These are phyloP conservation scores for Musa acuminata DNA, from an alignment of 176 grass and related monocot species.

Conservation along the genomic window DNA sequence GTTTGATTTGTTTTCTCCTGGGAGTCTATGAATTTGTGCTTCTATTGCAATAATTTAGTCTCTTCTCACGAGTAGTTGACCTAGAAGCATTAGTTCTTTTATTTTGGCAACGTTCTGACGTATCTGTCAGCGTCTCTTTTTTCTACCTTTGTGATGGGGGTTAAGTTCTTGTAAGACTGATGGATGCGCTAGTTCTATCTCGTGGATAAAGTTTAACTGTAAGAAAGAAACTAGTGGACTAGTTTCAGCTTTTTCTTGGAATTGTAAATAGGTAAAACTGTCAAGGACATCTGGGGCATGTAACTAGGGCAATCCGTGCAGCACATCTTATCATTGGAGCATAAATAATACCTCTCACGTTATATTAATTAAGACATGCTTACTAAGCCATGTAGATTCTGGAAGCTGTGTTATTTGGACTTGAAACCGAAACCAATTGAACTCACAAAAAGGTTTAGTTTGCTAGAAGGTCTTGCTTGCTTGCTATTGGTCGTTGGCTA, in stretches of 20 bases:
- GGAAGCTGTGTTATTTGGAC: too few species aligned
- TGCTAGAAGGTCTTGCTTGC: too few species aligned
- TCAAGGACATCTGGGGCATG: background rate
- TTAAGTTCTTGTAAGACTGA: background rate
- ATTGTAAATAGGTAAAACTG: too few species aligned
- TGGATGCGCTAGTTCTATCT: background rate
- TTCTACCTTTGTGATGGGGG: background rate
- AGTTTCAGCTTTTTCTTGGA: too few species aligned
- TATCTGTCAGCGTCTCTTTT: too few species aligned
- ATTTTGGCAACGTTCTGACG: background rate
- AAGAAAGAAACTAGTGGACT: too few species aligned
- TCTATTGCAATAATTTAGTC: background rate
- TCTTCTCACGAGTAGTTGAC: background rate
- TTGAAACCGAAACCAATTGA: too few species aligned
- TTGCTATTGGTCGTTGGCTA: too few species aligned
- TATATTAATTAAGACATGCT: too few species aligned
- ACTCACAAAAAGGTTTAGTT: too few species aligned
- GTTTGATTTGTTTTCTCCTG: background rate
- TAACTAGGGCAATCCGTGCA: background rate
- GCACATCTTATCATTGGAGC: background rate
- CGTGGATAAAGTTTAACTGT: too few species aligned
- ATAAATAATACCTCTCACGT: background rate
- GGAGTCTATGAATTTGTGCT: background rate
- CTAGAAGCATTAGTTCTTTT: background rate
- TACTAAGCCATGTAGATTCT: too few species aligned